A percentile compares a stretch with the other conserved stretches of the same genome.
phyloP scores from a whole-genome alignment of 1,284 basidiomycete genomes.

The Vanrija sp. region DNA sequence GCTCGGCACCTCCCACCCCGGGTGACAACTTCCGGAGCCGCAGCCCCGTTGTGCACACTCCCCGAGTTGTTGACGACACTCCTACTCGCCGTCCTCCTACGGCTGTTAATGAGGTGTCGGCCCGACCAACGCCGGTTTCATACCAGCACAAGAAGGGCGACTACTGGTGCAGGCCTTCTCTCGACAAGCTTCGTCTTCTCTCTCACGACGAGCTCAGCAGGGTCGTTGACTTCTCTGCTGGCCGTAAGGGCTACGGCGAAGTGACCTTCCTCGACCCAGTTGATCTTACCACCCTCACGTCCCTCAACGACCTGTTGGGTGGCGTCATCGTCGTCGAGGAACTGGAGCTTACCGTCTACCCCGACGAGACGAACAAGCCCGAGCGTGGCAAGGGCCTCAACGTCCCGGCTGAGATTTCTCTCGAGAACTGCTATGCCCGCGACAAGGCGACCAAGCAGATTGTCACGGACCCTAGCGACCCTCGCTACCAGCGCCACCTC shows the following conservation, averaged over 20 bases:
- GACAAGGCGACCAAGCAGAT: constrained; percentile 90
- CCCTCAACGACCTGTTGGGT: constrained; percentile 79
- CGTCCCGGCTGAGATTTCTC: constrained; percentile 72
- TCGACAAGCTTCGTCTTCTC: constrained; percentile 64
- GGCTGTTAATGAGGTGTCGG: too few species aligned
- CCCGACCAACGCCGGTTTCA: too few species aligned
- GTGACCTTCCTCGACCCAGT: constrained; percentile 88
- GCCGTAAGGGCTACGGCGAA: constrained; percentile 84
- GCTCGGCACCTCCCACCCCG: constrained; percentile 41
- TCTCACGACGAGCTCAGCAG: constrained; percentile 67
- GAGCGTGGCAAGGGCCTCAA: constrained; percentile 85
- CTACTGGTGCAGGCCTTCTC: constrained; percentile 78
- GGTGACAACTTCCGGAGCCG: constrained; percentile 28
- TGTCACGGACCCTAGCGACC: constrained; percentile 75
- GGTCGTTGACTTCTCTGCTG: constrained; percentile 70
- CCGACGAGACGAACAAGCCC: constrained; percentile 74
- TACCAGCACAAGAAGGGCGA: constrained; percentile 67
- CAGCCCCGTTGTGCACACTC: constrained; percentile 54
- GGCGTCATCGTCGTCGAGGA: constrained; percentile 83
- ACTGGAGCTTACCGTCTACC: constrained; percentile 90
- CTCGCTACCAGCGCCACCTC: constrained; percentile 69
- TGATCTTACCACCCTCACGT: constrained; percentile 80
- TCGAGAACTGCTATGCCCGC: constrained; percentile 80
- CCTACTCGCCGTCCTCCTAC: constrained; percentile 11
- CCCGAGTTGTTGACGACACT: constrained; percentile 16